Evolutionary conservation across 2,329 filamentous ascomycete species (phyloP).

Genomic region (Colletotrichum tabaci): DNA sequence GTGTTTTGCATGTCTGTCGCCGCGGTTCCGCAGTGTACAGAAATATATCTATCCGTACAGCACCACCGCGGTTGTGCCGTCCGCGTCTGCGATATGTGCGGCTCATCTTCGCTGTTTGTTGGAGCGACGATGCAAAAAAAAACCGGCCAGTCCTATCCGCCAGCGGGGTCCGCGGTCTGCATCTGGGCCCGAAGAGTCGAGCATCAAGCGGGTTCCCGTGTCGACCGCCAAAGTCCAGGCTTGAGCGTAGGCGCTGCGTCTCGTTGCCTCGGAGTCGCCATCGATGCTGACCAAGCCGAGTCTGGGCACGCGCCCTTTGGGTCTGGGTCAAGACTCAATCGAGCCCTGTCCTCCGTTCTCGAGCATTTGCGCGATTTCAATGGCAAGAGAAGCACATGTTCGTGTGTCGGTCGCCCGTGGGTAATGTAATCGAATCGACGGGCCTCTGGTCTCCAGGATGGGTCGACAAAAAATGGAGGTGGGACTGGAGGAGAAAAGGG

Average conservation of each 20-base stretch:
- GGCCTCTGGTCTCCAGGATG: conserved; percentile 26
- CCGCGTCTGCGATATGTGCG: conserved; percentile 1
- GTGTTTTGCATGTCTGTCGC: not conserved
- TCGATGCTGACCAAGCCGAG: not conserved
- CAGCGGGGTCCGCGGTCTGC: not conserved
- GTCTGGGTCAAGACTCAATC: too few relatives aligned
- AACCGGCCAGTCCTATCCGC: not conserved
- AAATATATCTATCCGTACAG: too few relatives aligned
- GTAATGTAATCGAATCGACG: conserved; percentile 4
- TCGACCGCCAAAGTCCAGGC: conserved; percentile 1
- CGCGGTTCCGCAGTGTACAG: not conserved
- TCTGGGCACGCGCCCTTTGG: not conserved
- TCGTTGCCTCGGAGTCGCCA: too few relatives aligned
- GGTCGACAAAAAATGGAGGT: conserved; percentile 23
- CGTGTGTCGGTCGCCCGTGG: not conserved
- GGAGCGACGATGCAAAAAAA: conserved; percentile 1
- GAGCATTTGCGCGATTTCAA: conserved; percentile 20
- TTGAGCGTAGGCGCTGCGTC: conserved; percentile 4
- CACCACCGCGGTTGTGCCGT: not conserved
- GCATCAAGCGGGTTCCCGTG: conserved; percentile 17
- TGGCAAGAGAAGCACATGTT: conserved; percentile 12
- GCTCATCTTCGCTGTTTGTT: conserved; percentile 9
- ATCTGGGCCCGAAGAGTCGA: conserved; percentile 15
- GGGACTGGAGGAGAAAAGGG: conserved; percentile 8
- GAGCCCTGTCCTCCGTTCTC: not conserved